Evolutionary conservation across 2,329 filamentous ascomycete genomes (phyloP), one percentile per base, ranked within the genome.

Genomic region (Penicillium vulpinum): DNA sequence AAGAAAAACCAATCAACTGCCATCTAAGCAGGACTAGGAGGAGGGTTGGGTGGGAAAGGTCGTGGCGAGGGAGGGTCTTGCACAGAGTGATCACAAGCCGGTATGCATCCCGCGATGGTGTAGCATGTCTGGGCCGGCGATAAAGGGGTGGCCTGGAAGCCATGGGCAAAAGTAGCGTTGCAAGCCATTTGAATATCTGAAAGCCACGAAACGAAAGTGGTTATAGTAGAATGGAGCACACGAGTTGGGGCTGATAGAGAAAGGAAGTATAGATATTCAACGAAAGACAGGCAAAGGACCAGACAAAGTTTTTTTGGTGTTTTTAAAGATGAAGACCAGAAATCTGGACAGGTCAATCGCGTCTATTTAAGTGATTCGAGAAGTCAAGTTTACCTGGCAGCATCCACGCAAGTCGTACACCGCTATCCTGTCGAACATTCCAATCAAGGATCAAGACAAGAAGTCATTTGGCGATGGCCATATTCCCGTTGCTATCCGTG

Each of bases 1-100:
- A 58, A 24, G n/a, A 33, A 7, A 53, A 54, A 21, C 7, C 8
- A 45, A 29, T 33, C 36, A 11, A 28, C 26, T 29, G 35, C n/a
- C 49, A 38, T 51, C 64, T 53, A 74, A 41, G 68, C 74, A 41
- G 74, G 74, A 55, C 74, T 76, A 41, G 74, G 74, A 38, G 74
- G 74, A 22, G 74, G 74, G 56, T 76, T 75, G 18, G 73, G 71
- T 46, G 74, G 74, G 22, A 69, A 72, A 39, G 74, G 74, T 16
- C 68, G 61, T 18, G 65, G 65, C 16, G 65, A 67, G 9, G 65
- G 65, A 24, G 65, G 62, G 48, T 67, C 65, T 56, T 66, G 64
- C 24, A 67, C 64, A 1, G 65, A 67, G 46, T 65, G 65, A 36
- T 62, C 58, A 43, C 56, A 63, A 4, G 52, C 33, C 22, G 36